These are phyloP conservation scores for Davidsoniella eucalypti DNA, from an alignment of 2,329 filamentous ascomycete species.

Conservation along the genomic window DNA sequence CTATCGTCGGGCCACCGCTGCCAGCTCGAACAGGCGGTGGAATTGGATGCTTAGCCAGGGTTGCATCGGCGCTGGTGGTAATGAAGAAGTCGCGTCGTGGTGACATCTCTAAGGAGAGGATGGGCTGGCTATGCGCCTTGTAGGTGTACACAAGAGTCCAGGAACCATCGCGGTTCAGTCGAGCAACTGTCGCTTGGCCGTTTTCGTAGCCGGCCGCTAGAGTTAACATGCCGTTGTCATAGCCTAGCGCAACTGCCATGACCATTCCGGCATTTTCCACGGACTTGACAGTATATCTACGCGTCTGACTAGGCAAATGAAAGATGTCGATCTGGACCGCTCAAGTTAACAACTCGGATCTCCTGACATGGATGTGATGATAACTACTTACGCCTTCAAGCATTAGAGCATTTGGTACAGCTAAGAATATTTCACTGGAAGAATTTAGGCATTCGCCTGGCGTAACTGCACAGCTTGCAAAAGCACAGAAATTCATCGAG, in stretches of 20 bases:
- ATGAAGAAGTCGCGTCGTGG: slow-evolving; percentile 43
- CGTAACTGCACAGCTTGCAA: slow-evolving; percentile 40
- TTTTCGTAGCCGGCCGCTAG: slow-evolving; percentile 74
- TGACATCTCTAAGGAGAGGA: slow-evolving; percentile 54
- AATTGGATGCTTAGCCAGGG: slow-evolving; percentile 61
- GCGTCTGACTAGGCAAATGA: slow-evolving; percentile 55
- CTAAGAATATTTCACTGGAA: slow-evolving; percentile 42
- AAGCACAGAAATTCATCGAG: slow-evolving; percentile 88
- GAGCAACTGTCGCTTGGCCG: slow-evolving; percentile 53
- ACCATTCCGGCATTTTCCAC: slow-evolving; percentile 57
- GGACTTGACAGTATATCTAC: slow-evolving; percentile 42
- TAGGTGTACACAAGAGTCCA: slow-evolving; percentile 44
- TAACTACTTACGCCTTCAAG: slow-evolving; percentile 45
- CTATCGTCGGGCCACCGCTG: background rate
- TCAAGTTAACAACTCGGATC: background rate
- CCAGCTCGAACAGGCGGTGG: slow-evolving; percentile 14
- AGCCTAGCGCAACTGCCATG: slow-evolving; percentile 59
- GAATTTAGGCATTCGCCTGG: slow-evolving; percentile 16
- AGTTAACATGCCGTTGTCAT: slow-evolving; percentile 33
- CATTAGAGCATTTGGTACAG: slow-evolving; percentile 62
- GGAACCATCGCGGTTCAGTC: slow-evolving; percentile 26
- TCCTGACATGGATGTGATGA: background rate
- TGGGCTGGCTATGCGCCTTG: slow-evolving; percentile 59
- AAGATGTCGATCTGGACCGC: slow-evolving; percentile 57
- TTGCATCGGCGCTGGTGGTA: slow-evolving; percentile 68